Conservation (phyloP, 495 filamentous ascomycete species). For the Penicillium cinerascens region DNA sequence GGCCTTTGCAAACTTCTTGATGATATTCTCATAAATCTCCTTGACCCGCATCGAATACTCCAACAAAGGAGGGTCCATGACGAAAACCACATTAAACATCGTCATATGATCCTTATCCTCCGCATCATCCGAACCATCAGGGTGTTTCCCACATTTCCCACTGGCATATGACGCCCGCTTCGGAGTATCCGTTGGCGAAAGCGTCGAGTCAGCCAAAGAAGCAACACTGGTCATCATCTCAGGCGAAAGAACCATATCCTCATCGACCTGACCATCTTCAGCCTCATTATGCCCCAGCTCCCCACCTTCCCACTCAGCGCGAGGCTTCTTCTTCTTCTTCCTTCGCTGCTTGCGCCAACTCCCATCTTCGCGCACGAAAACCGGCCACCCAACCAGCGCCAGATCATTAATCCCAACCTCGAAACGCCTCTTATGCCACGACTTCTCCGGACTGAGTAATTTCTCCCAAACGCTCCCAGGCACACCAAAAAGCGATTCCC, state of each 20-base stretch:
- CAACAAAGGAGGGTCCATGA: slow-evolving; percentile 71
- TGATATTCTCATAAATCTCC: slow-evolving; percentile 82
- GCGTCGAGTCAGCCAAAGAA: slow-evolving; percentile 29
- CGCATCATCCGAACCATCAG: slow-evolving; percentile 41
- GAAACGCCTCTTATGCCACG: slow-evolving; percentile 84
- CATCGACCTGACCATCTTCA: slow-evolving; percentile 36
- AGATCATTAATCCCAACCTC: slow-evolving; percentile 82
- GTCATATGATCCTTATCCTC: slow-evolving; percentile 68
- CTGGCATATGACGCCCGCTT: slow-evolving; percentile 40
- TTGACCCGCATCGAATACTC: slow-evolving; percentile 71
- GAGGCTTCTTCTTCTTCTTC: slow-evolving; percentile 55
- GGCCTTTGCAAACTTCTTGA: slow-evolving; percentile 83
- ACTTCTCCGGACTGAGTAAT: slow-evolving; percentile 70
- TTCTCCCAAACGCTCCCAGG: slow-evolving; percentile 76
- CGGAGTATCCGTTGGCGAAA: slow-evolving; percentile 29
- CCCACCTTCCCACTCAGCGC: slow-evolving; percentile 38
- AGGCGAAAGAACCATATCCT: slow-evolving; percentile 30
- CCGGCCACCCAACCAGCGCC: slow-evolving; percentile 80
- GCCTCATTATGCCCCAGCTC: slow-evolving; percentile 42
- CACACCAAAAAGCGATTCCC: slow-evolving; percentile 76
- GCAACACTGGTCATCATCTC: slow-evolving; percentile 23
- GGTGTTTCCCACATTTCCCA: slow-evolving; percentile 29
- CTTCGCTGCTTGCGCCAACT: slow-evolving; percentile 72
- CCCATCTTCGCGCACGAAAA: slow-evolving; percentile 83
- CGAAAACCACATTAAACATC: slow-evolving; percentile 97